phyloP scores from a whole-genome alignment of 176 grass and related monocot species.

The Musa acuminata region DNA sequence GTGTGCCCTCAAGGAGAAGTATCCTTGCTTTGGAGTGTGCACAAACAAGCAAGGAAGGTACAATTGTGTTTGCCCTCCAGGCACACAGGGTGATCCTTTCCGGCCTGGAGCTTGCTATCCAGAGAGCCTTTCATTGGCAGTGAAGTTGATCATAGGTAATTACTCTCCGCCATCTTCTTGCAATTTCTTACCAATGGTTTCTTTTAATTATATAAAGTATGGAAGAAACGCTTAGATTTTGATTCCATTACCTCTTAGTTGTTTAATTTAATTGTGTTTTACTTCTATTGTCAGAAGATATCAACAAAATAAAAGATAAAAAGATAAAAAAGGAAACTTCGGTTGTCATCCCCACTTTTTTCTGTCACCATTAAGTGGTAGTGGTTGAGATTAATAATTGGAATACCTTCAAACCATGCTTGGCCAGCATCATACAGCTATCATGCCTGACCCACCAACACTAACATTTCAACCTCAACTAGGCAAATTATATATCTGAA shows the following conservation, averaged over 20 bases:
- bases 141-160: conserved; percentile 5
- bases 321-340: background rate
- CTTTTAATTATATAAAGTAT: too few relatives aligned
- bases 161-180: background rate
- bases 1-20: background rate
- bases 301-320: background rate
- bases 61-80: conserved; percentile 5
- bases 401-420: background rate
- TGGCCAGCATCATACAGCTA: background rate
- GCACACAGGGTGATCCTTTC: background rate
- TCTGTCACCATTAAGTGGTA: background rate
- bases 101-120: background rate
- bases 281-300: background rate
- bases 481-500: background rate
- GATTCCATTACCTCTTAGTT: background rate
- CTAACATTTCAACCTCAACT: background rate
- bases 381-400: background rate
- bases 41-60: background rate
- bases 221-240: background rate
- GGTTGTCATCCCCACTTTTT: background rate
- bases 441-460: background rate
- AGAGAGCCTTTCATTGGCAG: background rate
- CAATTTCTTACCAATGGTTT: background rate
- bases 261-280: background rate
- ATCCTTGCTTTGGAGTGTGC: background rate